Conservation (phyloP, 2,329 filamentous ascomycete genomes). For the Cordyceps farinosa region DNA sequence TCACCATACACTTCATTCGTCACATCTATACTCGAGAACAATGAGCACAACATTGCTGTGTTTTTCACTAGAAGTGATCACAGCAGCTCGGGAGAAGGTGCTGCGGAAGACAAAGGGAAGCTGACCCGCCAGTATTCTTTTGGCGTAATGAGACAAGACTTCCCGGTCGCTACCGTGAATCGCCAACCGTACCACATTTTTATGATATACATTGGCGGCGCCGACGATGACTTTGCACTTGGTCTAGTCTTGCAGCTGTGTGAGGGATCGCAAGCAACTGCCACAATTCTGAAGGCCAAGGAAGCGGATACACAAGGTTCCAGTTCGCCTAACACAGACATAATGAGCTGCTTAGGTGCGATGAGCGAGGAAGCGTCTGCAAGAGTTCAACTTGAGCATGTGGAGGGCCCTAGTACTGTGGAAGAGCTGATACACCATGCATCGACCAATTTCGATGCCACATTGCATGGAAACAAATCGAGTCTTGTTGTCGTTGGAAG, state of each 20-base stretch:
- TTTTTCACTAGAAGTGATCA: conserved; percentile 63
- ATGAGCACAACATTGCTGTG: conserved; percentile 67
- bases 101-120: conserved; percentile 40
- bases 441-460: conserved; percentile 13
- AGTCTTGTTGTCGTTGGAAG: conserved; percentile 26
- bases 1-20: conserved; percentile 69
- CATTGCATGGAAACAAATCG: conserved; percentile 16
- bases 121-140: conserved; percentile 56
- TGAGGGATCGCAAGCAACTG: conserved; percentile 73
- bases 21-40: conserved; percentile 58
- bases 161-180: conserved; percentile 53
- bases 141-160: conserved; percentile 52
- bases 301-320: conserved; percentile 5
- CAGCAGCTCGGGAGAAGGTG: conserved; percentile 33
- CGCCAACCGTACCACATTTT: conserved; percentile 80
- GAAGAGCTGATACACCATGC: conserved; percentile 26
- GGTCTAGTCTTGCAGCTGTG: conserved; percentile 80
- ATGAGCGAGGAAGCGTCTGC: conserved; percentile 18
- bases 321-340: conserved; percentile 8
- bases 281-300: conserved; percentile 55
- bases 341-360: conserved; percentile 18
- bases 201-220: conserved; percentile 79
- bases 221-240: conserved; percentile 77
- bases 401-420: conserved; percentile 19
- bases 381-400: conserved; percentile 24